Evolutionary conservation across 2,329 filamentous ascomycete species (phyloP).

Genomic region (Alternaria ventricosa): DNA sequence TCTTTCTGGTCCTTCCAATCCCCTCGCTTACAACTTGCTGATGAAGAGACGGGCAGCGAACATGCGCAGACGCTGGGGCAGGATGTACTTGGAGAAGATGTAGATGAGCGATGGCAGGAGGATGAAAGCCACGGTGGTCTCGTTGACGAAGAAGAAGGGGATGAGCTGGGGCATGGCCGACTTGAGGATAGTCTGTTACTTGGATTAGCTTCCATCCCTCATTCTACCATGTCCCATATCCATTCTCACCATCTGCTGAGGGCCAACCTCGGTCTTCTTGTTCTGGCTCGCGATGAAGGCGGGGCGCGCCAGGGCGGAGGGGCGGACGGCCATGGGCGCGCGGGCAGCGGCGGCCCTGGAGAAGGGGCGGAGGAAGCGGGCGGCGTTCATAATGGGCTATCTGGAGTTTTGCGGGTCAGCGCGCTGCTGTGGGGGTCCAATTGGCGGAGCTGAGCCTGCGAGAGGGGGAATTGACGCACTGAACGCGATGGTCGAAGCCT

Average conservation of each 20-base stretch:
- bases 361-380: slow-evolving; percentile 51
- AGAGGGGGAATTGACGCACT: slow-evolving; percentile 38
- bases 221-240: too few species aligned
- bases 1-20: slow-evolving; percentile 1
- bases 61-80: slow-evolving; percentile 51
- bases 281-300: slow-evolving; percentile 44
- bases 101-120: slow-evolving; percentile 53
- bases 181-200: slow-evolving; percentile 46
- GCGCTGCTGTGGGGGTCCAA: slow-evolving; percentile 34
- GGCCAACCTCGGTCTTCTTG: slow-evolving; percentile 44
- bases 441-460: slow-evolving; percentile 27
- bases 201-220: slow-evolving; percentile 22
- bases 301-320: slow-evolving; percentile 45
- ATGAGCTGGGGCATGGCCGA: slow-evolving; percentile 55
- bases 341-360: slow-evolving; percentile 49
- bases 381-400: slow-evolving; percentile 51
- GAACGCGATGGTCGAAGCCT: slow-evolving; percentile 34
- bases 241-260: slow-evolving; percentile 43
- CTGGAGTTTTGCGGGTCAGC: slow-evolving; percentile 38
- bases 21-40: slow-evolving; percentile 50
- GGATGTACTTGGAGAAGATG: slow-evolving; percentile 53
- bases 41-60: slow-evolving; percentile 53
- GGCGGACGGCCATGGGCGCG: slow-evolving; percentile 45
- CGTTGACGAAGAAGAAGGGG: slow-evolving; percentile 56
- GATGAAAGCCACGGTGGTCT: slow-evolving; percentile 52